A percentile compares a stretch with the other conserved stretches of the same genome.
Conservation (phyloP, 306 rosid genomes). For the Pyrus betulifolia region DNA sequence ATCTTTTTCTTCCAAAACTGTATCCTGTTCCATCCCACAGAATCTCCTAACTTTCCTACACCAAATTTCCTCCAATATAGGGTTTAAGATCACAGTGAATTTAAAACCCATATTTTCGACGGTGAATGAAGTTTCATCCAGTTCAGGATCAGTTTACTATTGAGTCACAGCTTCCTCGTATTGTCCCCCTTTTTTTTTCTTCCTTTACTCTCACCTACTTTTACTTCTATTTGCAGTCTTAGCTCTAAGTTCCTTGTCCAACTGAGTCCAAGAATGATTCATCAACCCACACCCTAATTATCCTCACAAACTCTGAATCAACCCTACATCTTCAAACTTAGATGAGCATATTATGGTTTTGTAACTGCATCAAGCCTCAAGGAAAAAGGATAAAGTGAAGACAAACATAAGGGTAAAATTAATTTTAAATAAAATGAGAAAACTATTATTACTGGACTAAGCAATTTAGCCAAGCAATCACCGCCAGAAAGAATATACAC, state of each 20-base stretch:
- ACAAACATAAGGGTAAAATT: neutral
- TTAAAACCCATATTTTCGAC: neutral
- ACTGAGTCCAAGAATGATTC: neutral
- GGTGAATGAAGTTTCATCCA: neutral
- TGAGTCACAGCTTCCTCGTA: neutral
- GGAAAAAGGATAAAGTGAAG: neutral
- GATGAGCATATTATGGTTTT: neutral
- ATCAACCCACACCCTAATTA: neutral
- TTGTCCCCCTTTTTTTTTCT: neutral
- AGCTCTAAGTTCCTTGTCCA: neutral
- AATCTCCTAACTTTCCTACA: neutral
- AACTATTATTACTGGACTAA: neutral
- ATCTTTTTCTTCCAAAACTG: neutral
- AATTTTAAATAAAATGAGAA: neutral
- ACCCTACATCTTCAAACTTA: neutral
- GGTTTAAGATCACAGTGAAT: neutral
- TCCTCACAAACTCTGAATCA: neutral
- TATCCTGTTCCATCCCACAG: neutral
- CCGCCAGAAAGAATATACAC: neutral
- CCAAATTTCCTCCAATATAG: neutral
- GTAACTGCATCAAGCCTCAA: neutral
- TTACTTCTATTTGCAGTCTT: neutral
- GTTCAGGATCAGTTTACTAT: neutral
- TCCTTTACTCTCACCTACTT: neutral
- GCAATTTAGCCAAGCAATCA: neutral